Evolutionary conservation across 176 grass and related monocot genomes (phyloP), one percentile per base, ranked within the genome.

Genomic region (Olyra latifolia): DNA sequence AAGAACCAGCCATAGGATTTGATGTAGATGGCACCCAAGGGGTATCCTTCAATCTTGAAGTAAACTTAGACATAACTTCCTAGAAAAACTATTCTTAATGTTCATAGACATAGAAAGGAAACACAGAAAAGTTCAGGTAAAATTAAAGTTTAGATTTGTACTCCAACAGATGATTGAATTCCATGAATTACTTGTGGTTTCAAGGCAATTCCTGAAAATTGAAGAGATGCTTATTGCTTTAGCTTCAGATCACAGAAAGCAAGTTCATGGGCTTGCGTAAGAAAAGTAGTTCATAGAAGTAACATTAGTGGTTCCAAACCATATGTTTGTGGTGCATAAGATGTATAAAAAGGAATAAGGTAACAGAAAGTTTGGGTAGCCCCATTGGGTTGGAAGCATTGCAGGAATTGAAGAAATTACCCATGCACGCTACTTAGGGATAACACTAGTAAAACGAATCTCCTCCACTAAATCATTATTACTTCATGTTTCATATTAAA

Each of bases 81-180:
- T 97, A 84, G 13, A 48, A 80, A 78, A 80, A 56, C 28, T 64
- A 46, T 0, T 63, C n/a, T 90, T 69, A 78, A 74, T 82, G 16
- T 29, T 84, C 23, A 75, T 77, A 48, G 10, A 62, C 40, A 62
- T 45, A 41, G 35, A 75, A 79, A 71, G 39, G 27, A 87, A 65
- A 66, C 17, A 11, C 7, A 86, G 11, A 84, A 43, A 48, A 65
- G 23, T 22, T 16, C 23, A 30, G 46, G 56, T 54, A 68, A 42
- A 59, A 44, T n/a, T 74, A 69, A 68, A 77, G 30, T 69, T 68
- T 35, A 69, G 41, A 54, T 70, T 62, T 35, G 46, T 87, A 97
- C 93, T 45, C 71, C 88, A 80, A 91, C 55, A 29, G 86, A 93
- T 84, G 93, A 89, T 64, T 93, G 90, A 38, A 97, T 86, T 67